Evolutionary conservation across 768 basidiomycete species (phyloP).

Genomic region (Boletus rex-veris): DNA sequence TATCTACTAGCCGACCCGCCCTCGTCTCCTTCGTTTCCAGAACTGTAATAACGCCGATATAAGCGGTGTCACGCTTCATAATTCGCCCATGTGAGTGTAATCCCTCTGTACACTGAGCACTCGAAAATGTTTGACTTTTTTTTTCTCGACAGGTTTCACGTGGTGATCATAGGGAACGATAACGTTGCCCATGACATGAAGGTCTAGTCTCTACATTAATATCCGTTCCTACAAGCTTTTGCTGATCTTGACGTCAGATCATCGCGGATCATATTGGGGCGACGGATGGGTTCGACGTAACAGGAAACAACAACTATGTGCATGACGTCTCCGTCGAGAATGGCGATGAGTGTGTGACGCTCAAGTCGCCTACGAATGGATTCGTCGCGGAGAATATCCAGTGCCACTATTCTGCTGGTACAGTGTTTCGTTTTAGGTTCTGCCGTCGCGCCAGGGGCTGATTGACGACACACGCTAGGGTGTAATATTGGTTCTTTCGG

Average conservation of each 20-base stretch:
- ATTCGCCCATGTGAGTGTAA: constrained; percentile 6
- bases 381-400: constrained; percentile 12
- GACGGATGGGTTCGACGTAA: constrained; percentile 15
- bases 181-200: constrained; percentile 11
- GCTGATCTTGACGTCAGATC: not conserved
- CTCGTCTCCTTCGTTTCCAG: constrained; percentile 8
- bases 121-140: not conserved
- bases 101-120: not conserved
- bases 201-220: not conserved
- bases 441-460: not conserved
- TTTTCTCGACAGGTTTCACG: constrained; percentile 9
- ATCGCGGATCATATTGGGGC: constrained; percentile 12
- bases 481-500: constrained; percentile 17
- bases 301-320: constrained; percentile 31
- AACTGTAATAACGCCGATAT: constrained; percentile 2
- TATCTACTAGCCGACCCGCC: not conserved
- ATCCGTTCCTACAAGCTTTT: not conserved
- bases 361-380: constrained; percentile 31
- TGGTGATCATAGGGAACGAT: constrained; percentile 4
- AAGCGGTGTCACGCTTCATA: constrained; percentile 16
- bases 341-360: constrained; percentile 33
- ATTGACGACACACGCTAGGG: constrained; percentile 1
- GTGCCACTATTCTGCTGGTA: constrained; percentile 10
- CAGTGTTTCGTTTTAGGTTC: not conserved
- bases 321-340: constrained; percentile 35